Percentiles rank a stretch among this genome's conserved stretches.
Evolutionary conservation across 768 basidiomycete species (phyloP).

Genomic region (Hygrocybe punicea): DNA sequence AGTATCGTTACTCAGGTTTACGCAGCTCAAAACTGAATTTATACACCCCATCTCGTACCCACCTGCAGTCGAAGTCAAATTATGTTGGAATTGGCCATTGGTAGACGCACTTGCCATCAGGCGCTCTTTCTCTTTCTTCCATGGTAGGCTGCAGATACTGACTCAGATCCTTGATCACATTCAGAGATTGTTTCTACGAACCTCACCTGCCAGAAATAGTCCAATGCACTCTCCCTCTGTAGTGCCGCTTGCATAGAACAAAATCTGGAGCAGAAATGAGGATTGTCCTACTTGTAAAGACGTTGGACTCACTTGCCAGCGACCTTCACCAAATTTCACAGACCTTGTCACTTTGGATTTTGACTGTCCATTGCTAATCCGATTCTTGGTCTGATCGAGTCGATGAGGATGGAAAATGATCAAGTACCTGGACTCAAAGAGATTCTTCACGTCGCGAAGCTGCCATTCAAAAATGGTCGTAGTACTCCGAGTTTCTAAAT

Average conservation of each 20-base stretch:
- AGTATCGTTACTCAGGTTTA: constrained; percentile 36
- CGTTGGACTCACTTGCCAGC: constrained; percentile 59
- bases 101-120: constrained; percentile 51
- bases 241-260: constrained; percentile 84
- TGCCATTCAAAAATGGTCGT: constrained; percentile 76
- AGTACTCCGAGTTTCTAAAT: constrained; percentile 26
- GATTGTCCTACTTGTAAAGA: constrained; percentile 5
- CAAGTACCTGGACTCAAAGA: constrained; percentile 63
- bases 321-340: constrained; percentile 68
- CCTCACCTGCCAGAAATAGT: constrained; percentile 80
- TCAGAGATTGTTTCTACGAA: constrained; percentile 31
- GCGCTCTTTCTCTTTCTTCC: constrained; percentile 66
- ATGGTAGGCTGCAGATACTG: constrained; percentile 56
- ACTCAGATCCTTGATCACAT: constrained; percentile 2
- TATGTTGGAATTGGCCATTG: constrained; percentile 16
- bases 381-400: not conserved
- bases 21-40: constrained; percentile 82
- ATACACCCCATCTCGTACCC: constrained; percentile 82
- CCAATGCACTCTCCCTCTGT: constrained; percentile 56
- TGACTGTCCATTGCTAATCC: constrained; percentile 56
- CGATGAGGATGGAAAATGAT: not conserved
- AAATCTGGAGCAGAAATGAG: constrained; percentile 47
- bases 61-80: constrained; percentile 44
- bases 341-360: constrained; percentile 80
- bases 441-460: constrained; percentile 58